Conservation (phyloP, 2,329 filamentous ascomycete genomes). For the Phaeosphaeriaceae sp. region DNA sequence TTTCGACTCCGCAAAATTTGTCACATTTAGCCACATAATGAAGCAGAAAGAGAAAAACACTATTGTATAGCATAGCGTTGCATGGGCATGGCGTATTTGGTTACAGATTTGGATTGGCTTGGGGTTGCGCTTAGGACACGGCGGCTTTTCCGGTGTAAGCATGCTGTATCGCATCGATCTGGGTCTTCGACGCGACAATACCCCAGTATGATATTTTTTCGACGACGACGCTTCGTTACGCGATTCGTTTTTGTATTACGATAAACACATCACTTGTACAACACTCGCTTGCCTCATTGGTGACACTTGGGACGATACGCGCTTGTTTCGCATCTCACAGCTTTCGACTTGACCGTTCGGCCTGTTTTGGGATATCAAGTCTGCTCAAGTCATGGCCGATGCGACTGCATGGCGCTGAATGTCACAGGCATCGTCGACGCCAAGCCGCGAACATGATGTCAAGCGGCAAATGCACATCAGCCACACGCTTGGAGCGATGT, state of each 20-base stretch:
- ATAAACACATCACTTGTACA: conserved; percentile 5
- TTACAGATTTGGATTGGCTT: conserved; percentile 9
- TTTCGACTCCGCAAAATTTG: conserved; percentile 36
- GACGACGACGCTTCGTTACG: conserved; percentile 8
- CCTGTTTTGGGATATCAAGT: not conserved
- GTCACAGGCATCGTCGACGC: not conserved
- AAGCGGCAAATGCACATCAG: not conserved
- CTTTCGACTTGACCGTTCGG: not conserved
- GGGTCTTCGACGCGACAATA: conserved; percentile 11
- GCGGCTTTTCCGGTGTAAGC: conserved; percentile 4
- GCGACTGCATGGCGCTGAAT: not conserved
- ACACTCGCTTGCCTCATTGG: conserved; percentile 6
- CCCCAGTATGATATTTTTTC: conserved; percentile 6
- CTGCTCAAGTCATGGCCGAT: not conserved
- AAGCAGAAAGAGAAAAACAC: conserved; percentile 39
- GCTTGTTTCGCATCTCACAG: not conserved
- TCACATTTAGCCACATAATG: conserved; percentile 43
- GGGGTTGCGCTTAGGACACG: not conserved
- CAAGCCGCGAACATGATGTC: conserved; percentile 5
- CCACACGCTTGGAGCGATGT: not conserved
- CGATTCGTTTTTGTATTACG: conserved; percentile 10
- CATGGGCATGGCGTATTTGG: conserved; percentile 31
- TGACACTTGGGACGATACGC: conserved; percentile 5
- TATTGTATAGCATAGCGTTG: conserved; percentile 31
- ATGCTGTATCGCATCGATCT: conserved; percentile 8